Evolutionary conservation across 2,329 filamentous ascomycete species (phyloP).

Genomic region (Claviceps sp.): DNA sequence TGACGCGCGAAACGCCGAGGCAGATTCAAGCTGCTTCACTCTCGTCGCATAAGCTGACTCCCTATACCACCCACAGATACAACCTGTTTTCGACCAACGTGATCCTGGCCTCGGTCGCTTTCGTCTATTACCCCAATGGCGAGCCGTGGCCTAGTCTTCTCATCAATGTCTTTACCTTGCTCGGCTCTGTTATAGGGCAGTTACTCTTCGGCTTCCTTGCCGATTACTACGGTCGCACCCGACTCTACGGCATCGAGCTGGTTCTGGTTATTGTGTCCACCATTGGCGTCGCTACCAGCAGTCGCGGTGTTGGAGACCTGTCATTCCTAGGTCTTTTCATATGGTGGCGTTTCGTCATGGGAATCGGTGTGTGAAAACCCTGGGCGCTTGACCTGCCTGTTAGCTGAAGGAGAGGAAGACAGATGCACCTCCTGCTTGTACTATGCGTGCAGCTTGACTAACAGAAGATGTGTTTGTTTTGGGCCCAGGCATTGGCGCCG

Average conservation of each 20-base stretch:
- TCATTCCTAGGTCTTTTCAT: slow-evolving; percentile 37
- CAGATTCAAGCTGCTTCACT: neutral
- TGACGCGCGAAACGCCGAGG: neutral
- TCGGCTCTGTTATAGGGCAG: slow-evolving; percentile 39
- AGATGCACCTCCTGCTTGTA: neutral
- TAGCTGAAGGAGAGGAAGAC: neutral
- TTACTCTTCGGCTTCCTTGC: slow-evolving; percentile 40
- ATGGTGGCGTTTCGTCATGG: slow-evolving; percentile 43
- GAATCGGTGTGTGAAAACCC: slow-evolving; percentile 25
- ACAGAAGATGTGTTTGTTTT: neutral
- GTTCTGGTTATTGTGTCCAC: slow-evolving; percentile 43
- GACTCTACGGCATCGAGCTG: slow-evolving; percentile 42
- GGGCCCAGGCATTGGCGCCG: slow-evolving; percentile 45
- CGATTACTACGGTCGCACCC: slow-evolving; percentile 40
- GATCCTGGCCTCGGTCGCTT: slow-evolving; percentile 37
- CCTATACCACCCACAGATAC: slow-evolving; percentile 22
- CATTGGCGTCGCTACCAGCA: slow-evolving; percentile 41
- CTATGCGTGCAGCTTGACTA: neutral
- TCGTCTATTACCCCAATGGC: slow-evolving; percentile 37
- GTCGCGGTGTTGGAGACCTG: slow-evolving; percentile 34
- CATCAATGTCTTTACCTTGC: slow-evolving; percentile 38
- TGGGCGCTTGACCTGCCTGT: neutral
- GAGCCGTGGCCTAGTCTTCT: slow-evolving; percentile 30
- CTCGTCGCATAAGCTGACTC: neutral
- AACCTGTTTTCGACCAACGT: slow-evolving; percentile 43